phyloP scores from a whole-genome alignment of 2,329 filamentous ascomycete genomes.

The Sporothrix curviconia region DNA sequence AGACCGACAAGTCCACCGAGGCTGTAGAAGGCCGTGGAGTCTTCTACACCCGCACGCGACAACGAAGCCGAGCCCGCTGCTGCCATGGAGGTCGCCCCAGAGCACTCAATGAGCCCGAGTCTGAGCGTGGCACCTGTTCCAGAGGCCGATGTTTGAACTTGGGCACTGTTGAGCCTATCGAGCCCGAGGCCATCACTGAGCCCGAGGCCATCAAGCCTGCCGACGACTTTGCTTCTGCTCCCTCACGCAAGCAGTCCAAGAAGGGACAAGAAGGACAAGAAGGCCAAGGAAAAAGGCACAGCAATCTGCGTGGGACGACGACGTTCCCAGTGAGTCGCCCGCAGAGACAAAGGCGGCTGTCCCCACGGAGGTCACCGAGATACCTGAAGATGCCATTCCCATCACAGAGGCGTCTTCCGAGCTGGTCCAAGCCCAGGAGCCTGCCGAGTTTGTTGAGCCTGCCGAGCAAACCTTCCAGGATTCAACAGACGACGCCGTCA shows the following conservation, averaged over 20 bases:
- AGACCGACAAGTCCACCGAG: background rate
- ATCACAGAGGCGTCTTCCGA: background rate
- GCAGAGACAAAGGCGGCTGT: background rate
- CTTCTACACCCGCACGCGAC: background rate
- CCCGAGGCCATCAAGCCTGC: background rate
- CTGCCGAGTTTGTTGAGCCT: background rate
- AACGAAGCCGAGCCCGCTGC: background rate
- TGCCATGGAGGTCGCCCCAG: background rate
- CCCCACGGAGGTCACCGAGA: background rate
- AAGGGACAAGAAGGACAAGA: constrained; percentile 1
- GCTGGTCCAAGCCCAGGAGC: background rate
- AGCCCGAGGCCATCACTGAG: too few species aligned
- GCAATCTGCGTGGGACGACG: background rate
- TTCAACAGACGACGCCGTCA: too few species aligned
- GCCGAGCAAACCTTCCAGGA: background rate
- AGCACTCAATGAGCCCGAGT: too few species aligned
- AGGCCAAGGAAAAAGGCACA: background rate
- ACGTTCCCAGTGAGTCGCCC: background rate
- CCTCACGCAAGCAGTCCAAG: background rate
- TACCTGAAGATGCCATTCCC: too few species aligned
- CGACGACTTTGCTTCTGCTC: background rate
- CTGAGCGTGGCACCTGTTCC: too few species aligned
- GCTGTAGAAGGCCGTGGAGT: background rate
- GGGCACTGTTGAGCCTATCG: too few species aligned
- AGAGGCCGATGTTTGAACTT: too few species aligned